A percentile compares a stretch with the other conserved stretches of the same genome.
Conservation (phyloP, 208 protist species). For the Leishmania turanica region DNA sequence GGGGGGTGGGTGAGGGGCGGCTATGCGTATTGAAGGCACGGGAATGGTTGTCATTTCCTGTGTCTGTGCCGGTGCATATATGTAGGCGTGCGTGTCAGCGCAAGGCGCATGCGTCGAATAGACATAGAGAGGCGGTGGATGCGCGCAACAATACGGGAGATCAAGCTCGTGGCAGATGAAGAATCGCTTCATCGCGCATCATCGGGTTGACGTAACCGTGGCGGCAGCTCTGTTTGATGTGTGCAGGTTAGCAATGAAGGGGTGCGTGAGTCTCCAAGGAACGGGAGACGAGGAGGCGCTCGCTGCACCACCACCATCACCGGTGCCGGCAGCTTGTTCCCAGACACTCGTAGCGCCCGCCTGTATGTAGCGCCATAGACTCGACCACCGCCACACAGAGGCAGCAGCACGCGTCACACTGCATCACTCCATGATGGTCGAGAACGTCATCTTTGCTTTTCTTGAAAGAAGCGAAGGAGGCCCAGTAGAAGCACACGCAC, state of each 20-base stretch:
- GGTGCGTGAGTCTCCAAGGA: not conserved
- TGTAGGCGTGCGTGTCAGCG: conserved; percentile 1
- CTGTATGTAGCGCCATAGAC: not conserved
- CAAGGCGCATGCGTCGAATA: not conserved
- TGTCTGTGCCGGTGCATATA: not conserved
- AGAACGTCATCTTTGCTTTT: not conserved
- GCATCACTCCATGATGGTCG: not conserved
- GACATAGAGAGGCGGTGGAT: conserved; percentile 7
- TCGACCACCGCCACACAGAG: not conserved
- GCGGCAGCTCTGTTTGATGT: not conserved
- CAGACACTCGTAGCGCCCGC: not conserved
- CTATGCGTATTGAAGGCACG: not conserved
- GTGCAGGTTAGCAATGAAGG: not conserved
- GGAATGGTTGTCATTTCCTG: not conserved
- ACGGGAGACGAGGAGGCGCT: not conserved
- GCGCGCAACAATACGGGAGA: not conserved
- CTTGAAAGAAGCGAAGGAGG: not conserved
- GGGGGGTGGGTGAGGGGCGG: not conserved
- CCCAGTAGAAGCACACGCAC: not conserved
- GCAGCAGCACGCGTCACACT: not conserved
- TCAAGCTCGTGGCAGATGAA: not conserved
- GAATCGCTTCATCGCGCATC: not conserved
- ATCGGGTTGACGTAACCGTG: not conserved
- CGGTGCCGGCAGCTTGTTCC: not conserved
- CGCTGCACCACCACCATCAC: not conserved